Percentiles rank a stretch among this genome's conserved stretches.
Evolutionary conservation across 495 filamentous ascomycete species (phyloP).

Genomic region (Lasiosphaeris hirsuta): DNA sequence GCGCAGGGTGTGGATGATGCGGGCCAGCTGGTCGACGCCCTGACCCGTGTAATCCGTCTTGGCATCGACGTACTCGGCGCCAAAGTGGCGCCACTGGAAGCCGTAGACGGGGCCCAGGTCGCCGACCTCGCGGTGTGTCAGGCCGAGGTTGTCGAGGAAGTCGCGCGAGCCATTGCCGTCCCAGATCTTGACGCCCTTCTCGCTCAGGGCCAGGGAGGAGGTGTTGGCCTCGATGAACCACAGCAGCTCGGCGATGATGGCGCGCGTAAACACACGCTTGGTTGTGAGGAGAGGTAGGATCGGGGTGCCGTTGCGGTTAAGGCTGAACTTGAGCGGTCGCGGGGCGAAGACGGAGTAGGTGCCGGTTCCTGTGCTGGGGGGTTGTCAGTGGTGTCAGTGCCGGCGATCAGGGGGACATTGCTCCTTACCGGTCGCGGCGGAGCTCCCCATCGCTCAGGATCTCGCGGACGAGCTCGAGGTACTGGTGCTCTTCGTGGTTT

Average conservation of each 20-base stretch:
- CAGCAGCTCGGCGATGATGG: conserved; percentile 88
- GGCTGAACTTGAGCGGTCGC: conserved; percentile 76
- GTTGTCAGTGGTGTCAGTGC: neutral
- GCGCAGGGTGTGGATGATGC: conserved; percentile 77
- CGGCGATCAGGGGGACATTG: neutral
- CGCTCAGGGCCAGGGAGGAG: conserved; percentile 67
- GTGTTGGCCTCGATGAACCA: conserved; percentile 91
- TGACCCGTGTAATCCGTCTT: conserved; percentile 80
- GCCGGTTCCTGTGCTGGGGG: conserved; percentile 79
- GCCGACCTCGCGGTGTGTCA: conserved; percentile 73
- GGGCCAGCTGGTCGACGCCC: conserved; percentile 87
- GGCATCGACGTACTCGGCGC: conserved; percentile 78
- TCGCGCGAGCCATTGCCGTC: conserved; percentile 91
- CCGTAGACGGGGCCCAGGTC: conserved; percentile 96
- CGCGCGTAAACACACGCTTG: conserved; percentile 91
- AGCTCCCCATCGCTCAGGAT: conserved; percentile 31
- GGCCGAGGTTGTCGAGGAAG: conserved; percentile 79
- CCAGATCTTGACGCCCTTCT: conserved; percentile 91
- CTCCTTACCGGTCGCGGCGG: conserved; percentile 26
- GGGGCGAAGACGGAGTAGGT: conserved; percentile 88
- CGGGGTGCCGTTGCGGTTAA: conserved; percentile 57
- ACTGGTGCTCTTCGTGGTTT: conserved; percentile 31
- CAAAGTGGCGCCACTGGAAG: conserved; percentile 99
- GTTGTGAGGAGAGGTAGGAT: conserved; percentile 92
- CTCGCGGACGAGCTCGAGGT: conserved; percentile 31